Percentiles rank a stretch among this genome's conserved stretches.
These are phyloP conservation scores for Glonium stellatum DNA, from an alignment of 495 filamentous ascomycete species.

Conservation along the genomic window DNA sequence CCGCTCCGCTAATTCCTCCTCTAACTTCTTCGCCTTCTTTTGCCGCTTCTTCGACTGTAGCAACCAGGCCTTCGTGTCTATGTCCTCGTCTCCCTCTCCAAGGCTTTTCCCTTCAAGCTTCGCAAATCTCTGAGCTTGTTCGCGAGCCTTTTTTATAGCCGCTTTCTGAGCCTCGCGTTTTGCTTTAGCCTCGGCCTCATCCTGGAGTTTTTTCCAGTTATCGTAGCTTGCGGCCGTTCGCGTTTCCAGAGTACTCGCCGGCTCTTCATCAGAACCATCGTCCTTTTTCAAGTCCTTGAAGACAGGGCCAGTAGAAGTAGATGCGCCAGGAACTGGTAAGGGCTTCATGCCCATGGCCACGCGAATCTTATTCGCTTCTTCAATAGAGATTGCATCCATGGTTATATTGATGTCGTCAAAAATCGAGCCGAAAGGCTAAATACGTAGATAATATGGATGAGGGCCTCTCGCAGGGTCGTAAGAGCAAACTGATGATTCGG, in stretches of 20 bases:
- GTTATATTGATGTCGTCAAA: conserved; percentile 42
- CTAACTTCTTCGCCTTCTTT: conserved; percentile 70
- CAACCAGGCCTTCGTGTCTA: conserved; percentile 81
- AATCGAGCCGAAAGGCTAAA: not conserved
- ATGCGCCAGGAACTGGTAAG: conserved; percentile 66
- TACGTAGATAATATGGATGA: not conserved
- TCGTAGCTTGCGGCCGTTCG: conserved; percentile 70
- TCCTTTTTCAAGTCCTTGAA: conserved; percentile 52
- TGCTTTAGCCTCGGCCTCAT: conserved; percentile 57
- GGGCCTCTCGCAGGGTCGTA: not conserved
- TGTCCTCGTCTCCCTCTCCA: conserved; percentile 55
- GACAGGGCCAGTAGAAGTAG: conserved; percentile 41
- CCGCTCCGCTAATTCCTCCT: conserved; percentile 65
- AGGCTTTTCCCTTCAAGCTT: conserved; percentile 74
- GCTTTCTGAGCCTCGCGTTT: conserved; percentile 69
- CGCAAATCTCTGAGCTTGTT: conserved; percentile 65
- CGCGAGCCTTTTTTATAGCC: conserved; percentile 81
- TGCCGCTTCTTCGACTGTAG: conserved; percentile 80
- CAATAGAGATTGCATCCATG: conserved; percentile 76
- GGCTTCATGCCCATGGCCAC: conserved; percentile 84
- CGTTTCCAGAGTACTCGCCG: conserved; percentile 69
- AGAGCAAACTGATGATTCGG: not conserved
- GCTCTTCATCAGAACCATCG: conserved; percentile 46
- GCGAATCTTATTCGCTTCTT: conserved; percentile 91
- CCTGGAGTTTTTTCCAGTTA: conserved; percentile 62